Evolutionary conservation across 164 flowering plant species (phyloP), one percentile per base, ranked within the genome.

Genomic region (Sedum album): DNA sequence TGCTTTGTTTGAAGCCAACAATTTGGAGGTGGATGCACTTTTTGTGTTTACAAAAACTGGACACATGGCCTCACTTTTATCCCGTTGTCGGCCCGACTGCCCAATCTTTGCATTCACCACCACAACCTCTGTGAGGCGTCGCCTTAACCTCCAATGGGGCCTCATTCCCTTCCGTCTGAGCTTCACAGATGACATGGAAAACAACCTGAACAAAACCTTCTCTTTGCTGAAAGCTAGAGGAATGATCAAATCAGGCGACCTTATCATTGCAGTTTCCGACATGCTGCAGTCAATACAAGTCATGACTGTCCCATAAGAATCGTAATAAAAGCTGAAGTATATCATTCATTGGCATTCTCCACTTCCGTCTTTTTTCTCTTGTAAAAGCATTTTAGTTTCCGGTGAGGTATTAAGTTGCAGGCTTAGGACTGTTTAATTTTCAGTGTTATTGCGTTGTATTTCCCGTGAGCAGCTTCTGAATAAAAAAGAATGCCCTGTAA

Each of bases 221-320:
- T 72, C 88, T 10, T 67, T 93, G 77, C 89, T 93, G 71, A 93
- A 88, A 74, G 88, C 96, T 46, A 79, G 96, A 71, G 95, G 95
- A 17, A 86, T 93, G 92, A 80, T 93, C 78, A 78, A 82, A 66
- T 87, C 95, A 15, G 96, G 98, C 39, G 95, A 87, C 75, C 90
- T 91, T 39, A 90, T 90, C 62, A 88, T 93, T 67, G 93, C 96
- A 1, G 92, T 93, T 35, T 90, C 98, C 17, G 96, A 93, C 79
- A 85, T 87, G 86, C 73, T 90, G 76, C 98, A 93, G 70, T 93
- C 98, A 66, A 83, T 93, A 76, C 98, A 93, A 81, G 96, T 93
- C 15, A 87, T 90, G 91, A 90, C 85, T 77, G 96, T 92, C 35
- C 98, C 98, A 23, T 92, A 60, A 80, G 66, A 46, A 14, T 48